Conservation (phyloP, 2,329 filamentous ascomycete genomes). For the Aspergillus niger region DNA sequence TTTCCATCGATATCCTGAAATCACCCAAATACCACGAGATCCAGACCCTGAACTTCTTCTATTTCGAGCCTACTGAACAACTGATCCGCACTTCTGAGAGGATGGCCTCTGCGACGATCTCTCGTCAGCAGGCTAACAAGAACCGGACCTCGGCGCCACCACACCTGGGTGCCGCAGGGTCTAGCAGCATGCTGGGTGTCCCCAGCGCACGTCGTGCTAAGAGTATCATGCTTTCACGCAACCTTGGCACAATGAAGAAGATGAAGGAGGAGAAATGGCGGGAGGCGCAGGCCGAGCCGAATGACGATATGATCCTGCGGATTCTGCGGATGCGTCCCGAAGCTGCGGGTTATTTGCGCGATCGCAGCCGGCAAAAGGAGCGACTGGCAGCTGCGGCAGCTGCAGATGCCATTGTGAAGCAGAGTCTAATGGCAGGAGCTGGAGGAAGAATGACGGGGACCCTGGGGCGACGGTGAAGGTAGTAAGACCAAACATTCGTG, state of each 20-base stretch:
- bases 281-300: constrained; percentile 93
- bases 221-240: constrained; percentile 90
- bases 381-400: constrained; percentile 85
- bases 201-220: constrained; percentile 55
- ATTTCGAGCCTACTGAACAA: constrained; percentile 88
- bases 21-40: constrained; percentile 98
- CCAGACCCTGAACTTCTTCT: constrained; percentile 96
- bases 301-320: constrained; percentile 95
- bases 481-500: not conserved
- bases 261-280: constrained; percentile 95
- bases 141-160: constrained; percentile 72
- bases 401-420: constrained; percentile 89
- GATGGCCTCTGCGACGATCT: constrained; percentile 85
- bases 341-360: constrained; percentile 81
- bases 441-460: constrained; percentile 56
- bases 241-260: constrained; percentile 92
- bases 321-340: constrained; percentile 95
- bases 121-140: constrained; percentile 68
- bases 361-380: constrained; percentile 91
- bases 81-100: constrained; percentile 93
- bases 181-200: constrained; percentile 51
- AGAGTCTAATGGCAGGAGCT: constrained; percentile 71
- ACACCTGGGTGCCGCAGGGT: constrained; percentile 43
- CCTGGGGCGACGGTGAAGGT: constrained; percentile 34
- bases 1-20: constrained; percentile 87